Conservation (phyloP, 2,329 filamentous ascomycete genomes). For the Botrytis cinerea region DNA sequence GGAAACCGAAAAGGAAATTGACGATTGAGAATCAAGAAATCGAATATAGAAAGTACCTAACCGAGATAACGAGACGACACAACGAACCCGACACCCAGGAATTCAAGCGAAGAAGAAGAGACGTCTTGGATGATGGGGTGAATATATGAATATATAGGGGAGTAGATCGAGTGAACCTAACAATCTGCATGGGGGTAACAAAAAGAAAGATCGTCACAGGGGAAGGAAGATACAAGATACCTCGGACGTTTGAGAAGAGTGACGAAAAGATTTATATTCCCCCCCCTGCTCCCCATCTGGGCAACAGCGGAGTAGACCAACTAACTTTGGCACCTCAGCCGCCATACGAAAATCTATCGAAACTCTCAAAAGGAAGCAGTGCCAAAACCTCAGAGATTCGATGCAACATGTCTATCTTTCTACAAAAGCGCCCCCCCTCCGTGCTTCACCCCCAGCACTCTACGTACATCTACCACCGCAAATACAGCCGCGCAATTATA, state of each 20-base stretch:
- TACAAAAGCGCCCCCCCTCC: neutral
- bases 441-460: neutral
- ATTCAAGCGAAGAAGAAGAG: neutral
- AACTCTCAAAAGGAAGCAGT: neutral
- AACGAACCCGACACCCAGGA: neutral
- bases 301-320: too few relatives aligned
- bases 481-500: neutral
- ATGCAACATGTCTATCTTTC: neutral
- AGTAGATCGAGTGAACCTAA: neutral
- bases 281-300: too few relatives aligned
- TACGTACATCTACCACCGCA: neutral
- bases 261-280: neutral
- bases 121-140: neutral
- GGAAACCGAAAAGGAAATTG: neutral
- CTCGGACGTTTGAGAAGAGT: neutral
- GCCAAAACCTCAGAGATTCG: neutral
- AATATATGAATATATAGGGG: neutral
- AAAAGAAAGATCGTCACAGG: neutral
- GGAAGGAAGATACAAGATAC: too few relatives aligned
- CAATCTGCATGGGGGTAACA: neutral
- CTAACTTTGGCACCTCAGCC: neutral
- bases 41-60: neutral
- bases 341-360: neutral
- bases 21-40: rapidly evolving
- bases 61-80: neutral